A percentile compares a stretch with the other conserved stretches of the same genome.
These are phyloP conservation scores for Clitopilus hobsonii DNA, from an alignment of 768 basidiomycete species.

Conservation along the genomic window DNA sequence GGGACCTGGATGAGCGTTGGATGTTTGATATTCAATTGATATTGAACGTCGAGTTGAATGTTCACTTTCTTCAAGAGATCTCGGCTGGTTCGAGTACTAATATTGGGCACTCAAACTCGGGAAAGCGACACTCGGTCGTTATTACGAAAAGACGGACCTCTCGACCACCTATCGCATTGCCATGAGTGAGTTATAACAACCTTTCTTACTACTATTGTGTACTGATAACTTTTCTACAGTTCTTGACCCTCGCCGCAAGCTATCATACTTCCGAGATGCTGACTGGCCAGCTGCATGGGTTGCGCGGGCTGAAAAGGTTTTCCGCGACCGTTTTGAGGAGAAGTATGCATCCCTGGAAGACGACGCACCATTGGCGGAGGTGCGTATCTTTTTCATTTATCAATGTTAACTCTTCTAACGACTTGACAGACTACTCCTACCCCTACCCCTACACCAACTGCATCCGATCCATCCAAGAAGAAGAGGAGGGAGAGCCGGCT, in stretches of 20 bases:
- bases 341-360: background rate
- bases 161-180: constrained; percentile 21
- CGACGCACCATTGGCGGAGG: background rate
- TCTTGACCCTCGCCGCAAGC: constrained; percentile 28
- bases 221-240: constrained; percentile 14
- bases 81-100: no score
- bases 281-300: constrained; percentile 24
- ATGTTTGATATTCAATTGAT: no score
- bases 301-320: constrained; percentile 11
- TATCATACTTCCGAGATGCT: constrained; percentile 24
- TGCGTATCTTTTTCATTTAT: constrained; percentile 4
- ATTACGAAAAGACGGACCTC: constrained; percentile 18
- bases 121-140: constrained; percentile 20
- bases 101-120: constrained; percentile 13
- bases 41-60: no score
- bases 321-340: constrained; percentile 13
- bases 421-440: constrained; percentile 20
- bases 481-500: no score
- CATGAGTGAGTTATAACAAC: constrained; percentile 16
- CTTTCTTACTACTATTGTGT: no score
- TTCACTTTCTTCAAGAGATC: no score
- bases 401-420: constrained; percentile 13
- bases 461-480: no score
- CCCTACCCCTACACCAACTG: no score
- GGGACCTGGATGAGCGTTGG: no score